Evolutionary conservation across 768 basidiomycete species (phyloP).

Genomic region (Arthromyces matolae): DNA sequence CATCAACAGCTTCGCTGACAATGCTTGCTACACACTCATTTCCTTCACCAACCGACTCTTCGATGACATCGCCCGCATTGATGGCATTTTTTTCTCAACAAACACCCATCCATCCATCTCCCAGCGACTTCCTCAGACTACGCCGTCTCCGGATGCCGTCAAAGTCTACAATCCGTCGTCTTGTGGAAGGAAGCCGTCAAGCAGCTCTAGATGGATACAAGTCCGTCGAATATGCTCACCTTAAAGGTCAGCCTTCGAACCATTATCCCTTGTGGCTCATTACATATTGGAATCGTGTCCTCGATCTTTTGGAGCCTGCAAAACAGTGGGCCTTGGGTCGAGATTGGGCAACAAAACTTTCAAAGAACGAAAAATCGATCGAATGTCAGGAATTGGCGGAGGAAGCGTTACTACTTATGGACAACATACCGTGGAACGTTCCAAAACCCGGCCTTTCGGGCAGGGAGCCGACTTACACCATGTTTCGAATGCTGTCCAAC

Average conservation of each 20-base stretch:
- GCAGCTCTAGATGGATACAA: neutral
- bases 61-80: neutral
- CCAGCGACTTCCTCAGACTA: neutral
- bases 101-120: neutral
- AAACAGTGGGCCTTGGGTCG: neutral
- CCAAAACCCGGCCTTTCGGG: neutral
- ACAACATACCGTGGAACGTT: neutral
- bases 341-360: neutral
- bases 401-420: neutral
- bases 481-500: neutral
- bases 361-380: neutral
- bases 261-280: neutral
- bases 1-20: neutral
- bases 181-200: neutral
- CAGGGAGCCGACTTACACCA: neutral
- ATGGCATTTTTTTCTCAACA: neutral
- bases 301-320: neutral
- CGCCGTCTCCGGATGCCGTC: neutral
- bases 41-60: neutral
- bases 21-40: neutral
- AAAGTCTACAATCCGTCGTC: neutral
- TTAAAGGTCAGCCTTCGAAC: neutral
- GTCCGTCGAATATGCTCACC: neutral
- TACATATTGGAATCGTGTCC: neutral
- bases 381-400: neutral